phyloP scores from a whole-genome alignment of 768 basidiomycete genomes.

The Lactifluus hygrophoroides region DNA sequence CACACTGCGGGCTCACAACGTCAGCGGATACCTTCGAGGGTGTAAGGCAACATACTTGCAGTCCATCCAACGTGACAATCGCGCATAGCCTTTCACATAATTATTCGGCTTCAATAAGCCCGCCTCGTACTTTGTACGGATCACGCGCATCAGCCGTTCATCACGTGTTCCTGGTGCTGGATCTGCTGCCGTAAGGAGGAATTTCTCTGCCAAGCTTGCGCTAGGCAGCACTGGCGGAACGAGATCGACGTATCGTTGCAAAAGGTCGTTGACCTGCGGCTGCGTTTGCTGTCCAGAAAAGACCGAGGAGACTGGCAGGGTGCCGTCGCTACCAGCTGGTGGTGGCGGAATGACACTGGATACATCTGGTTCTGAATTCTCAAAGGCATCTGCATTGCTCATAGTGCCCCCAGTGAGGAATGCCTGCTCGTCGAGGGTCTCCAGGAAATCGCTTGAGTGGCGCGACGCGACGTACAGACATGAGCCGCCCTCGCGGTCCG shows the following conservation, averaged over 20 bases:
- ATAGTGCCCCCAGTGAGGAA: constrained; percentile 56
- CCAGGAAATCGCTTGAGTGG: constrained; percentile 66
- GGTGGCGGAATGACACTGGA: constrained; percentile 5
- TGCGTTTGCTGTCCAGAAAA: constrained; percentile 19
- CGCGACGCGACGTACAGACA: too few species aligned
- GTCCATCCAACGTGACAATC: constrained; percentile 92
- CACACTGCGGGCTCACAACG: constrained; percentile 41
- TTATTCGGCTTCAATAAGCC: constrained; percentile 93
- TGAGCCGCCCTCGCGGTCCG: not conserved
- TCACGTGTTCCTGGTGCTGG: constrained; percentile 87
- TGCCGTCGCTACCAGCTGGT: not conserved
- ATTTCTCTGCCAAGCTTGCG: constrained; percentile 77
- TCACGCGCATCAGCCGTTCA: constrained; percentile 84
- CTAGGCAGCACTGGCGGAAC: constrained; percentile 53
- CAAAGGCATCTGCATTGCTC: constrained; percentile 41
- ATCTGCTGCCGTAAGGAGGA: constrained; percentile 89
- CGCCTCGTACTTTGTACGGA: constrained; percentile 94
- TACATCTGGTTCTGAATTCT: constrained; percentile 23
- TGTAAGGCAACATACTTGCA: constrained; percentile 51
- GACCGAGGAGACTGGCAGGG: constrained; percentile 18
- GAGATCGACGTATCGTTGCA: constrained; percentile 31
- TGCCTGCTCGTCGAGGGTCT: constrained; percentile 76
- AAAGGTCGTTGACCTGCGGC: constrained; percentile 11
- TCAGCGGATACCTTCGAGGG: constrained; percentile 12
- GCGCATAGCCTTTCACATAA: constrained; percentile 91